These are phyloP conservation scores for Rauvolfia tetraphylla DNA, from an alignment of 257 asterid genomes.

Conservation along the genomic window DNA sequence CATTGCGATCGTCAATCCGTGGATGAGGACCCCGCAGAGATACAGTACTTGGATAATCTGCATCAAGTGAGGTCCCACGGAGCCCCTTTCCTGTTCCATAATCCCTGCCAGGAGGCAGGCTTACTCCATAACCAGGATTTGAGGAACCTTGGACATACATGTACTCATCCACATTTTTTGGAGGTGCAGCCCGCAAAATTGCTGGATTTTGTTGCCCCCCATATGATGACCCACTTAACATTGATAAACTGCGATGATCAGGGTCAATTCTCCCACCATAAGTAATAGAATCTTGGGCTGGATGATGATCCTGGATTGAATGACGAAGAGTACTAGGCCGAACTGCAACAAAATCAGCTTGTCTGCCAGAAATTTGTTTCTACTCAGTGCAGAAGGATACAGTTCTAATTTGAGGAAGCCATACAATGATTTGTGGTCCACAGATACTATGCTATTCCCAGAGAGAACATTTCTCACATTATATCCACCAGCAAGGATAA, in stretches of 20 bases:
- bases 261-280: slow-evolving; percentile 73
- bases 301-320: slow-evolving; percentile 42
- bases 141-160: slow-evolving; percentile 61
- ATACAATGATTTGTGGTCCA: slow-evolving; percentile 33
- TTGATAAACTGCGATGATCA: slow-evolving; percentile 57
- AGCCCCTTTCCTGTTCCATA: slow-evolving; percentile 90
- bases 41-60: slow-evolving; percentile 58
- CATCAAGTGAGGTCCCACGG: slow-evolving; percentile 51
- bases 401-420: slow-evolving; percentile 37
- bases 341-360: slow-evolving; percentile 80
- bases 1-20: slow-evolving; percentile 63
- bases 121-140: slow-evolving; percentile 96
- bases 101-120: slow-evolving; percentile 98
- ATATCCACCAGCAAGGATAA: background rate
- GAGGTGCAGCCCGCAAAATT: slow-evolving; percentile 92
- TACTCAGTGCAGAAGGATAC: slow-evolving; percentile 60
- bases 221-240: slow-evolving; percentile 57
- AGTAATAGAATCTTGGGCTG: slow-evolving; percentile 67
- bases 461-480: background rate
- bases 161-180: slow-evolving; percentile 60
- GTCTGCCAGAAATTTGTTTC: slow-evolving; percentile 92
- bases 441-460: slow-evolving; percentile 24
- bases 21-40: slow-evolving; percentile 51
- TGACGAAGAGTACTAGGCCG: slow-evolving; percentile 47
- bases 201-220: slow-evolving; percentile 75